phyloP scores from a whole-genome alignment of 495 filamentous ascomycete genomes.

The Parathielavia hyrcaniae region DNA sequence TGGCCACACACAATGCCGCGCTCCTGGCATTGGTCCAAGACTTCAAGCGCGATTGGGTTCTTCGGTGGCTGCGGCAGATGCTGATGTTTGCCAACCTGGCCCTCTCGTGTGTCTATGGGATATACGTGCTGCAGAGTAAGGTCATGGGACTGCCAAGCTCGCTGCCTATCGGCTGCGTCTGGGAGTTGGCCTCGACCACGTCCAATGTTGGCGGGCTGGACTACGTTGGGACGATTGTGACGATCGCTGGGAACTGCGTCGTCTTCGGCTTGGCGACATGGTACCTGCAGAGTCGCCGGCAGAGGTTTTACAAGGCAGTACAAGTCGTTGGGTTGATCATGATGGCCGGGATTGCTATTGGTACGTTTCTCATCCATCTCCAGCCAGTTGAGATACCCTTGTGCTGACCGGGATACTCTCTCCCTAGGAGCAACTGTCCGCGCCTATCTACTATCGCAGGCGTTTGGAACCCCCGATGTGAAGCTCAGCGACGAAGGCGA shows the following conservation, averaged over 20 bases:
- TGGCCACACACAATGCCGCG: slow-evolving; percentile 51
- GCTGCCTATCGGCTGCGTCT: slow-evolving; percentile 51
- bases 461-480: slow-evolving; percentile 44
- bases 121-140: slow-evolving; percentile 45
- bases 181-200: slow-evolving; percentile 26
- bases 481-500: slow-evolving; percentile 43
- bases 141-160: slow-evolving; percentile 42
- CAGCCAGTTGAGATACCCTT: not conserved
- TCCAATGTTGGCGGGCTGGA: slow-evolving; percentile 36
- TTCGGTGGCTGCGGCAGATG: slow-evolving; percentile 53
- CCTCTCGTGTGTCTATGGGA: slow-evolving; percentile 44
- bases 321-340: slow-evolving; percentile 44
- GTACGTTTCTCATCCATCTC: slow-evolving; percentile 2
- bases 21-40: slow-evolving; percentile 52
- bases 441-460: slow-evolving; percentile 46
- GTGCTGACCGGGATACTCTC: not conserved
- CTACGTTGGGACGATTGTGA: slow-evolving; percentile 47
- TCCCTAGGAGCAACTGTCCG: slow-evolving; percentile 40
- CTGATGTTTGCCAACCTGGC: slow-evolving; percentile 55
- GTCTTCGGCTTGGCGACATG: slow-evolving; percentile 49
- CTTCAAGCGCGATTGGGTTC: slow-evolving; percentile 55
- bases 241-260: slow-evolving; percentile 45
- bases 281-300: slow-evolving; percentile 48
- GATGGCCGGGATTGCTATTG: slow-evolving; percentile 45
- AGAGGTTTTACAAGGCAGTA: slow-evolving; percentile 42